phyloP scores from a whole-genome alignment of 2,329 filamentous ascomycete species.

The Clonostachys chloroleuca region DNA sequence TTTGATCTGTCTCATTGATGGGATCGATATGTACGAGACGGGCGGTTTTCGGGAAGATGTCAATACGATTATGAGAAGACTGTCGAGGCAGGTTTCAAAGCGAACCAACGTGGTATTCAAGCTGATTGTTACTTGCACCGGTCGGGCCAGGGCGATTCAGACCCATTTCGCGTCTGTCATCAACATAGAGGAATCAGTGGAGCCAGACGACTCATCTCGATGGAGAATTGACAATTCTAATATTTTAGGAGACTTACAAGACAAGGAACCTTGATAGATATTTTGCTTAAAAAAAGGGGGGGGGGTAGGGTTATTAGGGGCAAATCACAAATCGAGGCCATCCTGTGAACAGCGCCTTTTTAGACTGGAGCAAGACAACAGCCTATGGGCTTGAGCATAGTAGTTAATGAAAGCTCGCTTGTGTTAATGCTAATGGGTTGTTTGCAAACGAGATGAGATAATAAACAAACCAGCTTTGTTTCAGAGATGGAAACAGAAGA shows the following conservation, averaged over 20 bases:
- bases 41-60: background rate
- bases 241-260: too few species aligned
- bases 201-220: background rate
- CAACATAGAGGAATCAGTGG: background rate
- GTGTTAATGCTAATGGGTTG: too few species aligned
- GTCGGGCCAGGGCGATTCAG: background rate
- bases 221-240: background rate
- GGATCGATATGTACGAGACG: background rate
- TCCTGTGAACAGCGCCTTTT: too few species aligned
- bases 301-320: too few species aligned
- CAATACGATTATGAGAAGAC: background rate
- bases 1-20: background rate
- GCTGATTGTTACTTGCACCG: background rate
- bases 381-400: too few species aligned
- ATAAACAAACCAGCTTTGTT: too few species aligned
- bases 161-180: background rate
- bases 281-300: too few species aligned
- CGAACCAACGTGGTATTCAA: background rate
- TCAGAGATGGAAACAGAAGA: too few species aligned
- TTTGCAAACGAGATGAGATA: too few species aligned
- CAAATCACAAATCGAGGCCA: too few species aligned
- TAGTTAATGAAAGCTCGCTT: too few species aligned
- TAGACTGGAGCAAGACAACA: rapidly evolving
- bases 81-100: background rate
- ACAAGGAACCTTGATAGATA: too few species aligned